Evolutionary conservation across 441 rosid genomes (phyloP), one percentile per base, ranked within the genome.

Genomic region (Euphorbia celastroides): DNA sequence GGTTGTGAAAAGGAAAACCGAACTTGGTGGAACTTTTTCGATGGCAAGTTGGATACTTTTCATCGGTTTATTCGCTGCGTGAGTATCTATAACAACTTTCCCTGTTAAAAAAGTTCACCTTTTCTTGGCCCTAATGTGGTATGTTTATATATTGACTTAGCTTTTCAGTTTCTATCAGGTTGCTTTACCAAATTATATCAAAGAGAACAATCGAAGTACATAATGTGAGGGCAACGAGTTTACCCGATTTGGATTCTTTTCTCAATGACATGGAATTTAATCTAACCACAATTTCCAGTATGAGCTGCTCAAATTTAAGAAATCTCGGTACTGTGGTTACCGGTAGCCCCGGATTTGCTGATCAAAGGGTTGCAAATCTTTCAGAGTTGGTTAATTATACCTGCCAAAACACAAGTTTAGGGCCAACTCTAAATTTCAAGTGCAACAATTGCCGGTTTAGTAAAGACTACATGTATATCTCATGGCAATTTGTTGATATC

Each of bases 21-120:
- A 95, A 70, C 88, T 95, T 2, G 99, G 99, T 30, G 99, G 98
- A 69, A 71, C 89, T 34, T 89, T 95, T 63, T 95, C 99, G 5
- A 82, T 95, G 23, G 99, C 99, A 64, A 88, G 97, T 84, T 95
- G 90, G 89, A 95, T 92, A 34, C 88, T 95, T 56, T 95, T 95
- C 84, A 81, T 79, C 34, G 99, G 99, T 30, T 75, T 95, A 64
- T 88, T 92, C 76, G 88, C 98, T 66, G 93, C 95, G 98, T 92
- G 84, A 90, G 99, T 88, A 69, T 65, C 26, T 62, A 44, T 57
- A 32, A 28, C 38, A 2, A 34, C 55, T 14, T 72, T 67, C 36
- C 51, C 22, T 48, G 7, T 51, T 50, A 58, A 50, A 44, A 23
- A 57, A n/a, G n/a, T n/a, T n/a, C n/a, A n/a, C 30, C 13, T 17